phyloP scores from a whole-genome alignment of 1,139 yeast genomes.

The Schizosaccharomyces versatilis region DNA sequence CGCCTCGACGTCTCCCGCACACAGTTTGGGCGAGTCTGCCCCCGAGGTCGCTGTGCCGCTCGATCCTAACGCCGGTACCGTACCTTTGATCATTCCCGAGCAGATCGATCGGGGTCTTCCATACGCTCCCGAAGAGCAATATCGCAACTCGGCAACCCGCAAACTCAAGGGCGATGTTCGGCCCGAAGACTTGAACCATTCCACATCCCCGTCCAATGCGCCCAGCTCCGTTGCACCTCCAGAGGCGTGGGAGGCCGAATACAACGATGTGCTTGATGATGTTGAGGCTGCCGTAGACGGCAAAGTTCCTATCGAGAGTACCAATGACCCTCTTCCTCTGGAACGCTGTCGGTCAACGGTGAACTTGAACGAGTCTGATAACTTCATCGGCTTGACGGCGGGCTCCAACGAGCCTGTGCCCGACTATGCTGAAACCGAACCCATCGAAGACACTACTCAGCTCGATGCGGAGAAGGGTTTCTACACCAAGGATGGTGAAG shows the following conservation, averaged over 20 bases:
- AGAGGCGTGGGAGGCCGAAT: background rate
- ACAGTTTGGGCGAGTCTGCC: background rate
- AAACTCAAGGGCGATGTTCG: background rate
- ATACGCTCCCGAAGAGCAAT: background rate
- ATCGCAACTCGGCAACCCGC: background rate
- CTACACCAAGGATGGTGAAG: constrained; percentile 9
- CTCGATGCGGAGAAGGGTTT: constrained; percentile 5
- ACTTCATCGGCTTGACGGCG: background rate
- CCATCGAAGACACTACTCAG: constrained; percentile 1
- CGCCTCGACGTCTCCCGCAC: too few relatives aligned
- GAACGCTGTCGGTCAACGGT: background rate
- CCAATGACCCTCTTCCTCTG: background rate
- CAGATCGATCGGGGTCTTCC: constrained; percentile 2
- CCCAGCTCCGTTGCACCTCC: background rate
- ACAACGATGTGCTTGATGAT: background rate
- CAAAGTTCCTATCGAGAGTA: background rate
- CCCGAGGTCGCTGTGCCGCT: background rate
- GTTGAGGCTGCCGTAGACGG: background rate
- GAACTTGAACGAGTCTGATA: background rate
- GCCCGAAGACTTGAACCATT: background rate
- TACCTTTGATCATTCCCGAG: background rate
- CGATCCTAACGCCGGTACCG: background rate
- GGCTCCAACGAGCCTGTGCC: background rate
- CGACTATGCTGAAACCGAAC: background rate
- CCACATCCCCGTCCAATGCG: background rate